Conservation (phyloP, 2,329 filamentous ascomycete genomes). For the Orbilia brochopaga region DNA sequence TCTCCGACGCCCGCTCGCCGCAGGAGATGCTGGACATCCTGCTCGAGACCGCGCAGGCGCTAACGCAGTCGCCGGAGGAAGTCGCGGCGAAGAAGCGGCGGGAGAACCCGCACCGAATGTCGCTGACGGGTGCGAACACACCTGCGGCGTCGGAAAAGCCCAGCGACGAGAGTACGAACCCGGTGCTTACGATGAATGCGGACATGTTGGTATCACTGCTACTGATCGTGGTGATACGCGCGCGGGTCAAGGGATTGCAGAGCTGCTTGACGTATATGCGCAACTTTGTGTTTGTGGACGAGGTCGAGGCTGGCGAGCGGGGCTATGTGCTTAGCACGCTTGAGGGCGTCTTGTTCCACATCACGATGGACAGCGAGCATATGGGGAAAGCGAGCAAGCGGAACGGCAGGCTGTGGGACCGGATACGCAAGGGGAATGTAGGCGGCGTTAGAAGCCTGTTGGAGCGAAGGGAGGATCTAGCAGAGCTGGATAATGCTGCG, state of each 20-base stretch:
- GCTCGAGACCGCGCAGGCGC: conserved; percentile 78
- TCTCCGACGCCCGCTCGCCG: conserved; percentile 76
- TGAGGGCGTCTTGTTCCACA: conserved; percentile 88
- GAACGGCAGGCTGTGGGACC: conserved; percentile 87
- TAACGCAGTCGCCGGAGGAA: conserved; percentile 68
- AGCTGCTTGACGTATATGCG: conserved; percentile 92
- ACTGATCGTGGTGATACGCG: conserved; percentile 88
- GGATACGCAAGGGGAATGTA: conserved; percentile 77
- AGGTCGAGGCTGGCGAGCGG: conserved; percentile 94
- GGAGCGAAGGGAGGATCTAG: conserved; percentile 62
- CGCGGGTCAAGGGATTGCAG: conserved; percentile 84
- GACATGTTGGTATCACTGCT: conserved; percentile 92
- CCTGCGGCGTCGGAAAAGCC: conserved; percentile 12
- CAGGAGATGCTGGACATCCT: conserved; percentile 88
- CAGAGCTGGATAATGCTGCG: conserved; percentile 34
- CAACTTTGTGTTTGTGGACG: conserved; percentile 96
- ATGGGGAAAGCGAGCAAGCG: conserved; percentile 82
- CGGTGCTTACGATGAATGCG: conserved; percentile 72
- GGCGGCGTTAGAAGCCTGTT: conserved; percentile 77
- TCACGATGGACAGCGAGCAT: conserved; percentile 79
- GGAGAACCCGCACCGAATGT: conserved; percentile 61
- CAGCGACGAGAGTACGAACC: conserved; percentile 60
- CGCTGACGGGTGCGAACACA: conserved; percentile 58
- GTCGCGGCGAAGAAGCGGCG: conserved; percentile 53
- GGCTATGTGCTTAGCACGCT: conserved; percentile 96